phyloP scores from a whole-genome alignment of 164 flowering plant genomes.

The Saururus chinensis region DNA sequence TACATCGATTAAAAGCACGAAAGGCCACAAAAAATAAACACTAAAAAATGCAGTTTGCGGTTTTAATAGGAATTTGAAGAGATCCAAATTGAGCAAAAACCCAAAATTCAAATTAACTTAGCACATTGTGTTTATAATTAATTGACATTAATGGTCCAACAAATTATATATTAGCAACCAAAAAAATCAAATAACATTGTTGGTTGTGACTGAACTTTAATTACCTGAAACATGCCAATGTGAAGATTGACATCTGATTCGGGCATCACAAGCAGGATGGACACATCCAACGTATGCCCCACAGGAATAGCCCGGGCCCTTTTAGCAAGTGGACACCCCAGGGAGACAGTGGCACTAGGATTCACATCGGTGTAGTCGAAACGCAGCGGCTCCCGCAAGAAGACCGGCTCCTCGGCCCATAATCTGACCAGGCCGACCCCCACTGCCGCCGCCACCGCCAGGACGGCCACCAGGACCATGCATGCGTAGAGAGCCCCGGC shows the following conservation, averaged over 20 bases:
- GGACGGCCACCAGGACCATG: constrained; percentile 25
- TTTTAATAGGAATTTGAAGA: background rate
- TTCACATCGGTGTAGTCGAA: constrained; percentile 55
- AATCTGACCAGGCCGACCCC: constrained; percentile 47
- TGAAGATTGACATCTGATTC: constrained; percentile 66
- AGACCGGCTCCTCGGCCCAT: constrained; percentile 65
- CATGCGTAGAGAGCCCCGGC: constrained; percentile 37
- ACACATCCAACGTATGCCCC: constrained; percentile 57
- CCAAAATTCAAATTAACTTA: too few species aligned
- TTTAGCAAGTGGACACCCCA: constrained; percentile 9
- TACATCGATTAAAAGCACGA: too few species aligned
- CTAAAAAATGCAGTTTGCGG: background rate
- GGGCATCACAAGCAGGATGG: constrained; percentile 54
- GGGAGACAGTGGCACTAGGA: constrained; percentile 40
- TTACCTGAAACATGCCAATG: constrained; percentile 77
- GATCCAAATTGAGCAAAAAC: background rate
- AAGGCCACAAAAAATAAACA: too few species aligned
- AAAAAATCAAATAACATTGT: too few species aligned
- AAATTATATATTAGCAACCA: too few species aligned
- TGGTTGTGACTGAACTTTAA: background rate
- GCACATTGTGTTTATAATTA: too few species aligned
- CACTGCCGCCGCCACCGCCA: constrained; percentile 30
- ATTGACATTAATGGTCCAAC: too few species aligned
- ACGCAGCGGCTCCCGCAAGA: constrained; percentile 27
- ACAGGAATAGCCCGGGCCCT: constrained; percentile 32